Conservation (phyloP, 2,329 filamentous ascomycete genomes). For the Fusarium heterosporum region DNA sequence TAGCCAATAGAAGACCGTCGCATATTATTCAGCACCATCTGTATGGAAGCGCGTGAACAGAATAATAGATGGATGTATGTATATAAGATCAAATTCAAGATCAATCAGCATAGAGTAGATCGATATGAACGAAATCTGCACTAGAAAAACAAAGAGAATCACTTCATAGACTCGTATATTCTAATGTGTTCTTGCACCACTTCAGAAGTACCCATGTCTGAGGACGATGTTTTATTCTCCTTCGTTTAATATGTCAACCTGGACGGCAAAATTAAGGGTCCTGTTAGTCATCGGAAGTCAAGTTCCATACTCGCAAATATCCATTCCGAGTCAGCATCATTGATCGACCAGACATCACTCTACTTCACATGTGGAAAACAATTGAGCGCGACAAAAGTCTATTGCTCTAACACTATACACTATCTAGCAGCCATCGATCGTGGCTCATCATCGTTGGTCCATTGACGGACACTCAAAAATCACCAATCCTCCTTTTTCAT, state of each 20-base stretch:
- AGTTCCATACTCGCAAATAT: conserved; percentile 2
- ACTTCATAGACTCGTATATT: too few species aligned
- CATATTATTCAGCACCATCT: conserved; percentile 32
- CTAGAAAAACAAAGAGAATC: background rate
- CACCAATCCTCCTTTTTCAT: conserved; percentile 46
- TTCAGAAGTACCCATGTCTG: background rate
- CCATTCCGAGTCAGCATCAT: background rate
- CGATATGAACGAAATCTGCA: too few species aligned
- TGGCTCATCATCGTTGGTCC: conserved; percentile 42
- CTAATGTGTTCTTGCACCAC: background rate
- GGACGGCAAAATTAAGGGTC: conserved; percentile 5
- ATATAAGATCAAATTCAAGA: background rate
- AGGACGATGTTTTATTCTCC: background rate
- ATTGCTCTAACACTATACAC: conserved; percentile 43
- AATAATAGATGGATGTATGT: conserved; percentile 1
- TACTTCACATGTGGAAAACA: background rate
- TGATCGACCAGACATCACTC: conserved; percentile 1
- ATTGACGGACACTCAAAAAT: conserved; percentile 34
- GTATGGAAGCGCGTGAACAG: conserved; percentile 1
- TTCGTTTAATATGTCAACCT: background rate
- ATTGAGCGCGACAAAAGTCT: conserved; percentile 35
- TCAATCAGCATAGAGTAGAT: too few species aligned
- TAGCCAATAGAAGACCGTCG: conserved; percentile 33
- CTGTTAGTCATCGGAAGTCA: conserved; percentile 33
- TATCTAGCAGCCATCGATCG: conserved; percentile 43